These are phyloP conservation scores for Daldinia vernicosa DNA, from an alignment of 495 filamentous ascomycete genomes.

Conservation along the genomic window DNA sequence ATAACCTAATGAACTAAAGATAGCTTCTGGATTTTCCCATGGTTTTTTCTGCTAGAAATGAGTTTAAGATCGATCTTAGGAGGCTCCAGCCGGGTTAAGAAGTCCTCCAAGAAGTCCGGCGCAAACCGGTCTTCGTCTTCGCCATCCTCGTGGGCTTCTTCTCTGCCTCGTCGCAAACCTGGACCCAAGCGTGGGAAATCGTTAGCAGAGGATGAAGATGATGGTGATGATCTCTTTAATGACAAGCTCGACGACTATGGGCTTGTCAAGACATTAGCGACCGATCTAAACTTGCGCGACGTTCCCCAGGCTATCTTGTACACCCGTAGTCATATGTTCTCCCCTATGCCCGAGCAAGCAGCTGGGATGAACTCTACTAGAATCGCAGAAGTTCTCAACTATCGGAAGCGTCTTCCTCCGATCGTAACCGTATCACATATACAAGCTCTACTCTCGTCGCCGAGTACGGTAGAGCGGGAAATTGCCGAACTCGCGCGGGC, in stretches of 20 bases:
- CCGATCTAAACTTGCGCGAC: constrained; percentile 66
- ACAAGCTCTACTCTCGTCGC: constrained; percentile 69
- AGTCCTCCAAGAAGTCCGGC: constrained; percentile 46
- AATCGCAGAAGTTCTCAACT: constrained; percentile 75
- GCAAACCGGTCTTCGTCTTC: constrained; percentile 50
- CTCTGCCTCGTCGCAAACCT: constrained; percentile 67
- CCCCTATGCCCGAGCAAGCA: constrained; percentile 66
- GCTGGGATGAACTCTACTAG: constrained; percentile 79
- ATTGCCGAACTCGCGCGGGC: constrained; percentile 68
- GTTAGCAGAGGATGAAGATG: constrained; percentile 47
- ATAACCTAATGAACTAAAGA: neutral
- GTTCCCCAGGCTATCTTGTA: constrained; percentile 71
- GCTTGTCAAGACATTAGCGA: constrained; percentile 59
- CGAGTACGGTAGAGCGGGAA: constrained; percentile 78
- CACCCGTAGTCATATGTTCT: constrained; percentile 72
- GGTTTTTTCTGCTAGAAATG: constrained; percentile 28
- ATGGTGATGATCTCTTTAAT: constrained; percentile 54
- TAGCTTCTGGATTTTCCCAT: constrained; percentile 9
- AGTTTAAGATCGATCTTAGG: constrained; percentile 49
- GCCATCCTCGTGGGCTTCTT: constrained; percentile 53
- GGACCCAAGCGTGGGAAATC: constrained; percentile 45
- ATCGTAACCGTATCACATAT: constrained; percentile 77
- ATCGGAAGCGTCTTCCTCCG: constrained; percentile 71
- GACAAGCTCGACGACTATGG: constrained; percentile 67
- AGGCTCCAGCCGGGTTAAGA: constrained; percentile 54